Base-by-base conservation (phyloP, 345 rosid species). In the Pistacia vera region DNA sequence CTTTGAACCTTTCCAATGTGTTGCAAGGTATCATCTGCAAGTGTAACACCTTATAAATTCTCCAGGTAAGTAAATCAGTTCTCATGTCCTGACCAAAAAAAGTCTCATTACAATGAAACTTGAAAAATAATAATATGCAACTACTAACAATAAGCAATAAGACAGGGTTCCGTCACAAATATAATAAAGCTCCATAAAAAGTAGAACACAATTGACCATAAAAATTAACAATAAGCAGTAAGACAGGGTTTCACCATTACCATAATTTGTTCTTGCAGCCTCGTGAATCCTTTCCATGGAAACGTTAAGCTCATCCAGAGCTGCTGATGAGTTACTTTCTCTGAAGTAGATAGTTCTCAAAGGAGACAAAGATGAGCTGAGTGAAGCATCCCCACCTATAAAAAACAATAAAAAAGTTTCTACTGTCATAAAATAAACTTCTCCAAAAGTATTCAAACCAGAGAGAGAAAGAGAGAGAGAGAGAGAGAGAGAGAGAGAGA, bases 351-450 rank as follows among this genome's bases (percentile, higher is more conserved):
- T 78, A 77, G 81, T 83, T 80, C 80, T 80, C 38, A 49, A 55
- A 11, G 82, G 73, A 68, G 82, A 76, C 44, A 75, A 64, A 1
- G 83, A 76, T 35, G 88, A 88, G 70, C 76, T 68, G 10, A 81
- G 79, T 73, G 93, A 90, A 83, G 86, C 86, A 75, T 68, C 83
- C 52, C 98, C 97, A 84, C 98, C 98, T 90, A 76, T 17, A 74
- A 41, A 65, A 72, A 75, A 20, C 52, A 63, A 54, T 70, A 51
- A 78, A 48, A 72, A 59, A 16, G 44, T 48, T 20, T n/a, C 63
- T 11, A 65, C 28, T 44, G 41, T 58, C 5, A 62, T 52, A 48
- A 61, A 30, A 1, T 18, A 28, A 8, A 28, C 7, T 60, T 20
- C 49, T 44, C 51, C 44, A n/a, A 71, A 63, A 54, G 41, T 20